These are phyloP conservation scores for Boechera stricta DNA, from an alignment of 345 rosid genomes.

Conservation along the genomic window DNA sequence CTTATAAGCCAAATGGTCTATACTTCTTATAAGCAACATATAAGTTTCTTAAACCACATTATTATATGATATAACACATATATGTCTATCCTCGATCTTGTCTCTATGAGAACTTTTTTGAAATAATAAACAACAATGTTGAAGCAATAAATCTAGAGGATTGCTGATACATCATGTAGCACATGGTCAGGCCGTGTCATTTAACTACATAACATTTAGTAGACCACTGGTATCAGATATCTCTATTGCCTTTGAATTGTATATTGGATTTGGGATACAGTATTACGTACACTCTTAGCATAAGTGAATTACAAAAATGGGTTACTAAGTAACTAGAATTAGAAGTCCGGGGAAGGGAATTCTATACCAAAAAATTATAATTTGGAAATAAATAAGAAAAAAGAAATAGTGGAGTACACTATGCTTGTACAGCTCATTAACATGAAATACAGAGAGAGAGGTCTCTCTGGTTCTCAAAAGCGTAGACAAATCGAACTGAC, in stretches of 20 bases:
- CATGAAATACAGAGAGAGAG: slow-evolving; percentile 23
- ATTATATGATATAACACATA: too few relatives aligned
- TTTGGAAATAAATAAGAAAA: not conserved
- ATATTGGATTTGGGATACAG: too few relatives aligned
- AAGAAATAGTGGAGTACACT: slow-evolving; percentile 26
- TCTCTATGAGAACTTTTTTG: not conserved
- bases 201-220: not conserved
- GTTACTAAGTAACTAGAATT: too few relatives aligned
- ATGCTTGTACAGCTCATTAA: slow-evolving; percentile 35
- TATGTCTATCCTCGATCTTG: too few relatives aligned
- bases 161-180: not conserved
- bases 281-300: too few relatives aligned
- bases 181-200: not conserved
- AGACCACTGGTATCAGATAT: not conserved
- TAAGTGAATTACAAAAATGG: too few relatives aligned
- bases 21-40: too few relatives aligned
- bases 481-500: slow-evolving; percentile 25
- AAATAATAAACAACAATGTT: not conserved
- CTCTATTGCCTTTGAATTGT: too few relatives aligned
- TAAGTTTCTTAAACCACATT: too few relatives aligned
- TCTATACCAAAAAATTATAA: not conserved
- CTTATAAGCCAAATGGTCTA: too few relatives aligned
- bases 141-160: not conserved
- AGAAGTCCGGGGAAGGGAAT: too few relatives aligned
- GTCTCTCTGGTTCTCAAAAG: slow-evolving; percentile 33